phyloP scores from a whole-genome alignment of 2,329 filamentous ascomycete genomes.

The Aspergillus hortae region DNA sequence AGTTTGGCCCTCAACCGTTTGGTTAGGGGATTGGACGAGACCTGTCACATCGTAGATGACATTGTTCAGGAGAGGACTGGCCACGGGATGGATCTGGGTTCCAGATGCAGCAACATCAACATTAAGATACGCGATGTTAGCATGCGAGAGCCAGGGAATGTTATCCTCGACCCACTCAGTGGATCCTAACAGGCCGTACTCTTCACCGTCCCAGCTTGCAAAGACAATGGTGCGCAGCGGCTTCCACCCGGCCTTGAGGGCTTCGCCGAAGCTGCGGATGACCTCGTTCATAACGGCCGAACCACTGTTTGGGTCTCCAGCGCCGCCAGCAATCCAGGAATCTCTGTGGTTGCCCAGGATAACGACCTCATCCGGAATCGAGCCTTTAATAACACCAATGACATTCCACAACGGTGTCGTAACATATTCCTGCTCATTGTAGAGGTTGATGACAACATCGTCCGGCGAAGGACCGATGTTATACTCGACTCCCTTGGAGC shows the following conservation, averaged over 20 bases:
- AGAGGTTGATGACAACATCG: slow-evolving; percentile 65
- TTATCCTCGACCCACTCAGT: slow-evolving; percentile 95
- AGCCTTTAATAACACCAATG: slow-evolving; percentile 87
- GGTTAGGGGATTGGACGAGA: slow-evolving; percentile 68
- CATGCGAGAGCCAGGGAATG: slow-evolving; percentile 70
- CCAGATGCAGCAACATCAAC: slow-evolving; percentile 73
- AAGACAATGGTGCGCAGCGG: slow-evolving; percentile 88
- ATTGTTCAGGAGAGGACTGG: slow-evolving; percentile 72
- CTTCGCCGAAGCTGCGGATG: slow-evolving; percentile 68
- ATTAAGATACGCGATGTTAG: slow-evolving; percentile 80
- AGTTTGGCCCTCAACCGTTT: slow-evolving; percentile 66
- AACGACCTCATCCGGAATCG: slow-evolving; percentile 77
- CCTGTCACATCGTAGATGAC: slow-evolving; percentile 65
- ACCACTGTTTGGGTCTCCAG: slow-evolving; percentile 77
- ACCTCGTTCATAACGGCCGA: slow-evolving; percentile 77
- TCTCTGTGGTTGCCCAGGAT: slow-evolving; percentile 91
- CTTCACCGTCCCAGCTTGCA: slow-evolving; percentile 78
- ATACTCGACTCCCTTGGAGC: slow-evolving; percentile 78
- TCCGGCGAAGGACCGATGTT: slow-evolving; percentile 80
- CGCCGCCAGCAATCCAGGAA: slow-evolving; percentile 83
- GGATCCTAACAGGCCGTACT: slow-evolving; percentile 80
- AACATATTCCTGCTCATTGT: slow-evolving; percentile 77
- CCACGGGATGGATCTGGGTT: slow-evolving; percentile 59
- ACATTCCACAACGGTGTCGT: slow-evolving; percentile 86
- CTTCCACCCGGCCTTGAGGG: slow-evolving; percentile 72